Evolutionary conservation across 148 eudicot species (phyloP), one percentile per base, ranked within the genome.

Genomic region (Talinum fruticosum): DNA sequence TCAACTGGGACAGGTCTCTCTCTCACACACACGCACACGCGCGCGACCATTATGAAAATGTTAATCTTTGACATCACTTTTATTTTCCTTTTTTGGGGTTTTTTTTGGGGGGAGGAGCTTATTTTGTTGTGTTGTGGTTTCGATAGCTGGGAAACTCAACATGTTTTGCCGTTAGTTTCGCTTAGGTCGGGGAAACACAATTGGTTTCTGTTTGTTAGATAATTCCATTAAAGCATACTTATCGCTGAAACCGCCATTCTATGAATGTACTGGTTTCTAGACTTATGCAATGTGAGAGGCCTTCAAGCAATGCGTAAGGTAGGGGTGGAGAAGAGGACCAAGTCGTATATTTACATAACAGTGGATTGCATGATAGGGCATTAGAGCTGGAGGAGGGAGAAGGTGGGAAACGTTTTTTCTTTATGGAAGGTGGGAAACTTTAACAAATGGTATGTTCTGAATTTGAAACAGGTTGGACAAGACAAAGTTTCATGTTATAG

Each of bases 391-490:
- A n/a, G 35, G 14, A 19, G 6, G 29, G 44, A 21, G 21, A 34
- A 35, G 16, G 33, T 14, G 18, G 35, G 36, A 14, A 54, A 5
- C n/a, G n/a, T n/a, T n/a, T n/a, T n/a, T n/a, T n/a, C n/a, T n/a
- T n/a, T n/a, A n/a, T n/a, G n/a, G n/a, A n/a, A n/a, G n/a, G n/a
- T n/a, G n/a, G n/a, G n/a, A n/a, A n/a, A n/a, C 8, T 41, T 6
- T 34, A 44, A 45, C 6, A 34, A 7, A 10, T 23, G 13, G 29
- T 59, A 54, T 19, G 10, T 34, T 64, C n/a, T n/a, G n/a, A n/a
- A n/a, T n/a, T 49, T 76, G 70, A 41, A 38, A 29, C 75, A 92
- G 97, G 89, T 82, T 90, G 85, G 94, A 92, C 86, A 92, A 90
- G 79, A 86, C 87, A n/a, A 85, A 84, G 71, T 92, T 92, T 76